Conservation (phyloP, 1,284 basidiomycete genomes). For the Mycosarcoma maydis region DNA sequence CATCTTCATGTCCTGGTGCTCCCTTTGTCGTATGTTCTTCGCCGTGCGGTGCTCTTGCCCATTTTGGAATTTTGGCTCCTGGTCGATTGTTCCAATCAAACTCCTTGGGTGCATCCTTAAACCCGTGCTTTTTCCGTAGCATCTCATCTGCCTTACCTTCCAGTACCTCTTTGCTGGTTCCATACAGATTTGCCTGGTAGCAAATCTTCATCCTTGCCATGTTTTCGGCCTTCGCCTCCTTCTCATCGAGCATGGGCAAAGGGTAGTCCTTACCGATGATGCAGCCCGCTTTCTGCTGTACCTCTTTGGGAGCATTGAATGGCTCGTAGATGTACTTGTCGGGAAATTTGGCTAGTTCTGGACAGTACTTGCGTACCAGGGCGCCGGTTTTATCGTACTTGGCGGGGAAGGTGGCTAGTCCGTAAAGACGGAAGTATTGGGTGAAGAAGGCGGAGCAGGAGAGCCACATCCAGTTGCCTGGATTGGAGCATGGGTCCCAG, state of each 20-base stretch:
- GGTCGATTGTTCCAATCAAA: slow-evolving; percentile 37
- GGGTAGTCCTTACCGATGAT: slow-evolving; percentile 62
- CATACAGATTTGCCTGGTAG: slow-evolving; percentile 45
- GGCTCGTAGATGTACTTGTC: slow-evolving; percentile 63
- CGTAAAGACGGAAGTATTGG: slow-evolving; percentile 68
- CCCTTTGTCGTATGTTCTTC: slow-evolving; percentile 23
- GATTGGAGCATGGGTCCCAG: slow-evolving; percentile 69
- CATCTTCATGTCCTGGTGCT: slow-evolving; percentile 4
- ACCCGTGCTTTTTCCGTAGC: slow-evolving; percentile 52
- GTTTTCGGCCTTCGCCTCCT: slow-evolving; percentile 53
- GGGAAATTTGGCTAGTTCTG: slow-evolving; percentile 59
- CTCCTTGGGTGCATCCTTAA: slow-evolving; percentile 30
- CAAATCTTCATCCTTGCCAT: slow-evolving; percentile 51
- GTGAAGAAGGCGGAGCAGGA: slow-evolving; percentile 70
- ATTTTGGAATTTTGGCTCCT: slow-evolving; percentile 46
- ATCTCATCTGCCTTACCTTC: slow-evolving; percentile 54
- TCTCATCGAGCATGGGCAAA: slow-evolving; percentile 58
- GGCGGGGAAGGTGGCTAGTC: slow-evolving; percentile 68
- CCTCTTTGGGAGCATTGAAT: slow-evolving; percentile 51
- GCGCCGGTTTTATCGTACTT: slow-evolving; percentile 70
- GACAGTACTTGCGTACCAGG: slow-evolving; percentile 70
- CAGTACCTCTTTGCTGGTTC: slow-evolving; percentile 52
- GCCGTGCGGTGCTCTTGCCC: slow-evolving; percentile 49
- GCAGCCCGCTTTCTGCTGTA: slow-evolving; percentile 55
- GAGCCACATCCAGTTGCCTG: slow-evolving; percentile 71